A percentile compares a stretch with the other conserved stretches of the same genome.
These are phyloP conservation scores for Mycena rosella DNA, from an alignment of 768 basidiomycete genomes.

Conservation along the genomic window DNA sequence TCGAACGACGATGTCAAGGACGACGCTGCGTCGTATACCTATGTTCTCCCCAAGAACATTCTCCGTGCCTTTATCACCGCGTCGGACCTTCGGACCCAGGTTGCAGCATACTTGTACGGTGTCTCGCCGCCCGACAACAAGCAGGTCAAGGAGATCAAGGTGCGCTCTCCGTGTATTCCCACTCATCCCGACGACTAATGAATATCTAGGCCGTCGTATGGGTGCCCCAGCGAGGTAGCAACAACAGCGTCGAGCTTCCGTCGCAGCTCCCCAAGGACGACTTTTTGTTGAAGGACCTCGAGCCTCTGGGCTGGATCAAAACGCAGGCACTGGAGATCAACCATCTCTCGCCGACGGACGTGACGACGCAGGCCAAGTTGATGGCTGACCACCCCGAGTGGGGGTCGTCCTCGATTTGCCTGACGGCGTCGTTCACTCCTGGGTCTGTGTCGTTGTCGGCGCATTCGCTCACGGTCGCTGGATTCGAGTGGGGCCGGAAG, in stretches of 20 bases:
- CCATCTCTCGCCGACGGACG: conserved; percentile 93
- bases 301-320: conserved; percentile 96
- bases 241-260: conserved; percentile 94
- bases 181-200: conserved; percentile 14
- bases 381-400: conserved; percentile 98
- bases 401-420: conserved; percentile 93
- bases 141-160: conserved; percentile 98
- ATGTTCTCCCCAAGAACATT: conserved; percentile 97
- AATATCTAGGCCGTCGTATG: conserved; percentile 81
- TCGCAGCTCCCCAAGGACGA: conserved; percentile 93
- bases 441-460: conserved; percentile 97
- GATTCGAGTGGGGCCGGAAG: conserved; percentile 99
- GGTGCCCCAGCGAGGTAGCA: conserved; percentile 97
- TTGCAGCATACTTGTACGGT: conserved; percentile 95
- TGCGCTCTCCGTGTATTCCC: conserved; percentile 36
- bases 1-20: conserved; percentile 99
- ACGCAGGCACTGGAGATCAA: conserved; percentile 94
- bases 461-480: conserved; percentile 89
- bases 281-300: conserved; percentile 93
- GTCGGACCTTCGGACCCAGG: conserved; percentile 95
- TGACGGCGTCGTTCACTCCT: conserved; percentile 96
- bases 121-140: conserved; percentile 95
- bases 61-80: conserved; percentile 94
- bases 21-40: conserved; percentile 94
- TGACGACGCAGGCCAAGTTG: conserved; percentile 94